Conservation (phyloP, 257 asterid species). For the Solanum peruvianum region DNA sequence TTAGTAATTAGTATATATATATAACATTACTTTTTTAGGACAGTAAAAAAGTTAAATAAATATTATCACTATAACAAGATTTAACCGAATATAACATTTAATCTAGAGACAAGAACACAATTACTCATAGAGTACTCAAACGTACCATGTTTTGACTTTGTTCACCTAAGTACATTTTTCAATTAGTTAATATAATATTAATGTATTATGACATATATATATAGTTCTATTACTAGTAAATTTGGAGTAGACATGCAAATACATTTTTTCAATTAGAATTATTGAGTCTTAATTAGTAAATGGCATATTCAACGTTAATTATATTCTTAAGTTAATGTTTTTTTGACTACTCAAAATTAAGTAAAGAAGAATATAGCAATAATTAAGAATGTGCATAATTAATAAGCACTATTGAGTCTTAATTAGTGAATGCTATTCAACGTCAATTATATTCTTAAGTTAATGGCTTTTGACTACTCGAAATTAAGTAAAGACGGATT, state of each 20-base stretch:
- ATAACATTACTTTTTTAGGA: no score
- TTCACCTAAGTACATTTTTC: not conserved
- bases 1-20: no score
- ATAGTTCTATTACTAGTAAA: not conserved
- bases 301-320: not conserved
- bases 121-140: not conserved
- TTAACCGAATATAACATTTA: not conserved
- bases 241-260: not conserved
- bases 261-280: not conserved
- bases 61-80: no score
- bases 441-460: not conserved
- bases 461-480: not conserved
- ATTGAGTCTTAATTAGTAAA: not conserved
- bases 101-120: not conserved
- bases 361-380: not conserved
- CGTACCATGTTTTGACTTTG: not conserved
- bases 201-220: not conserved
- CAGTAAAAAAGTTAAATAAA: no score
- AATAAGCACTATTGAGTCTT: not conserved
- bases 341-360: not conserved
- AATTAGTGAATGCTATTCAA: not conserved
- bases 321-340: not conserved
- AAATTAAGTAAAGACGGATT: not conserved
- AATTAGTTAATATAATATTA: not conserved
- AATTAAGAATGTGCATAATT: not conserved